Evolutionary conservation across 208 protist species (phyloP).

Genomic region (Novymonas esmeraldas): DNA sequence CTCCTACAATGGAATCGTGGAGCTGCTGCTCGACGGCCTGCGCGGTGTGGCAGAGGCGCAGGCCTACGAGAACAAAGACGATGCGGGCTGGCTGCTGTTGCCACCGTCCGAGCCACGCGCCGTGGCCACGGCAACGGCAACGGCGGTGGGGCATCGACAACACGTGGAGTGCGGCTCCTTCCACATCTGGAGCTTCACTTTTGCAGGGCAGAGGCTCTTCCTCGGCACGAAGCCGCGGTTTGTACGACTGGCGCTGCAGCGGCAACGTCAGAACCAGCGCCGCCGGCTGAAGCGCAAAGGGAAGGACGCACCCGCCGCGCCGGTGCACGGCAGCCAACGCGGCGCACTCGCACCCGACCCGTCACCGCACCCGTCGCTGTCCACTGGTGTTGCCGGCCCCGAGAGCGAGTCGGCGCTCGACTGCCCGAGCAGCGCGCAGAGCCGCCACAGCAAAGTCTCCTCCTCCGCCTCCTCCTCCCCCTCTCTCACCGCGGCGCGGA

Average conservation of each 20-base stretch:
- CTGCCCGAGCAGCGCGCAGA: no score
- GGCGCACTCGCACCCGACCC: not conserved
- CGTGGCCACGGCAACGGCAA: not conserved
- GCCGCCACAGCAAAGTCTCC: no score
- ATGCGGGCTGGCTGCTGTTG: slow-evolving; percentile 42
- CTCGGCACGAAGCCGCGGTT: slow-evolving; percentile 54
- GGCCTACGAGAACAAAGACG: slow-evolving; percentile 36
- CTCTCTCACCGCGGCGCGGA: not conserved
- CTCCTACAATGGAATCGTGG: slow-evolving; percentile 23
- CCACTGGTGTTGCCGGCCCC: not conserved
- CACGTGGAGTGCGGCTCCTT: slow-evolving; percentile 44
- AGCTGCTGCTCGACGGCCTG: slow-evolving; percentile 25
- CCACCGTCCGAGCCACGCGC: no score
- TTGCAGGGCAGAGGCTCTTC: slow-evolving; percentile 46
- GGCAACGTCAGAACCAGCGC: slow-evolving; percentile 22
- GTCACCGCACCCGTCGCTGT: not conserved
- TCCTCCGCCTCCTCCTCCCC: not conserved
- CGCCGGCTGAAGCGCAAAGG: slow-evolving; percentile 21
- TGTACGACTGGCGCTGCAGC: slow-evolving; percentile 21
- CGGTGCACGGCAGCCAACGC: slow-evolving; percentile 1
- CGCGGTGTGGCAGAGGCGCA: slow-evolving; percentile 6
- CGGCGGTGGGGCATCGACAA: no score
- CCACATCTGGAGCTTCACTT: slow-evolving; percentile 49
- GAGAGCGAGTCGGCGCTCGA: no score
- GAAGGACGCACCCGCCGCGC: not conserved